Evolutionary conservation across 306 rosid species (phyloP).

Genomic region (Inga leiocalycina): DNA sequence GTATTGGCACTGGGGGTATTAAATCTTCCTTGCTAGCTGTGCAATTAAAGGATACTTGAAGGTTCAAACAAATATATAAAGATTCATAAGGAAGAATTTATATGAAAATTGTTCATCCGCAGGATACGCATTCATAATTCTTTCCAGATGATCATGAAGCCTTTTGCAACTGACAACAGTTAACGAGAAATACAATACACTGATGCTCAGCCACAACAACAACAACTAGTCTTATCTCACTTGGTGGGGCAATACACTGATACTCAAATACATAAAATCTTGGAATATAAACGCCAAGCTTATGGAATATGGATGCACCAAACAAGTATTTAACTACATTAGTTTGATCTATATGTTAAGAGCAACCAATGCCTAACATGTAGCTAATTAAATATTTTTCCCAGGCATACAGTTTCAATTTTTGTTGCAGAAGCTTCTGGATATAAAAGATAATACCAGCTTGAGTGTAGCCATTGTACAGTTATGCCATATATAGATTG

Average conservation of each 20-base stretch:
- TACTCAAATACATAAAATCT: neutral
- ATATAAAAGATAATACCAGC: conserved; percentile 15
- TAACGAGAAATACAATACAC: conserved; percentile 3
- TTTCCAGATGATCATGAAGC: conserved; percentile 14
- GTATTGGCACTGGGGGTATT: conserved; percentile 90
- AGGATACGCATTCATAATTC: conserved; percentile 26
- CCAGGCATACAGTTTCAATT: neutral
- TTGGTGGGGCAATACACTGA: neutral
- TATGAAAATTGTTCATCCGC: neutral
- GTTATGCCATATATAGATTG: neutral
- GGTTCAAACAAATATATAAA: conserved; percentile 25
- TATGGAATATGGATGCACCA: conserved; percentile 31
- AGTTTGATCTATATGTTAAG: neutral
- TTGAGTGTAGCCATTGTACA: neutral
- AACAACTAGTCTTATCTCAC: too few species aligned
- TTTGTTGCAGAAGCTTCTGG: conserved; percentile 1
- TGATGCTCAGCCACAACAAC: neutral
- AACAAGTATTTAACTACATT: conserved; percentile 9
- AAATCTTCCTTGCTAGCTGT: conserved; percentile 91
- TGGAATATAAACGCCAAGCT: neutral
- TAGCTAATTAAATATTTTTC: neutral
- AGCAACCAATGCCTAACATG: conserved; percentile 16
- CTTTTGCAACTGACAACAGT: conserved; percentile 12
- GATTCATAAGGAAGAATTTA: neutral
- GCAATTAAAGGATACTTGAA: conserved; percentile 38